phyloP scores from a whole-genome alignment of 371 early-diverging fungal genomes.

The Haplosporangium sp. region DNA sequence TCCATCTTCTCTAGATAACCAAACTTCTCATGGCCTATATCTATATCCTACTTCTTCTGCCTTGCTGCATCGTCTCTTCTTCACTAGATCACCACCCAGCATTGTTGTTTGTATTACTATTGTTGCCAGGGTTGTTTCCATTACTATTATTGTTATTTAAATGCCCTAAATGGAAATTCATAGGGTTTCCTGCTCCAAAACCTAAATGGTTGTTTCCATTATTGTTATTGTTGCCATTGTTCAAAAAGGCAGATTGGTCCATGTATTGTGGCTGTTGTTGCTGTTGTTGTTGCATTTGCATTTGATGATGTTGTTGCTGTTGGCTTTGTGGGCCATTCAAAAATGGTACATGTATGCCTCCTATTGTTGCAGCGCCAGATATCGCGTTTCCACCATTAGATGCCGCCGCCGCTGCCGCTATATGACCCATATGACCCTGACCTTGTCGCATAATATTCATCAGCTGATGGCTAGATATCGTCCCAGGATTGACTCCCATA shows the following conservation, averaged over 20 bases:
- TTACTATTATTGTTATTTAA: constrained; percentile 15
- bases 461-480: constrained; percentile 18
- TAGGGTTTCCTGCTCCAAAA: constrained; percentile 24
- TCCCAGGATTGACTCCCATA: constrained; percentile 5
- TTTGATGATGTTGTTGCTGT: constrained; percentile 7
- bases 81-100: not conserved
- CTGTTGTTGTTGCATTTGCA: constrained; percentile 21
- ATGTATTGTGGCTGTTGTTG: constrained; percentile 36
- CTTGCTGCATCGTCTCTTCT: not conserved
- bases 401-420: constrained; percentile 7
- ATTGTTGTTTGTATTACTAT: constrained; percentile 7
- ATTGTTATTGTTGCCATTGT: constrained; percentile 1
- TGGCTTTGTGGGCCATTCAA: constrained; percentile 15
- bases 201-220: constrained; percentile 1
- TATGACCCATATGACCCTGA: not conserved
- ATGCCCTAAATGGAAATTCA: constrained; percentile 26
- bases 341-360: constrained; percentile 27
- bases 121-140: not conserved
- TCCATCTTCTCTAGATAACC: too few species aligned
- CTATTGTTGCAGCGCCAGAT: constrained; percentile 9
- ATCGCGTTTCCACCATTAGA: constrained; percentile 13
- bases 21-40: too few species aligned
- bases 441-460: constrained; percentile 29
- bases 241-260: constrained; percentile 29
- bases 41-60: not conserved